Evolutionary conservation across 257 asterid genomes (phyloP).

Genomic region (Henckelia pumila): DNA sequence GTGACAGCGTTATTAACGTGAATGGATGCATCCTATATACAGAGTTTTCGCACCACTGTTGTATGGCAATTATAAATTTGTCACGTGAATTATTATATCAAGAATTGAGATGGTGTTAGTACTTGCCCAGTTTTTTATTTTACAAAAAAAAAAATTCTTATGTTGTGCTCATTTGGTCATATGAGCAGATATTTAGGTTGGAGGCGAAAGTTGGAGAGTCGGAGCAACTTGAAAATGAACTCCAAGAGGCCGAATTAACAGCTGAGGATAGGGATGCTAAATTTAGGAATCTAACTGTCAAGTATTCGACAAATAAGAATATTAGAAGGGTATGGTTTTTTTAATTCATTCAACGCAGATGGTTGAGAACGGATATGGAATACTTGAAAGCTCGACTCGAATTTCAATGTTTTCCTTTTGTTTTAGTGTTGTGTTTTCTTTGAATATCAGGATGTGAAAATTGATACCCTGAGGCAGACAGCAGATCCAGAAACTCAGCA

Average conservation of each 20-base stretch:
- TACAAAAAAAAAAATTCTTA: not conserved
- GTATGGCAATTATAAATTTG: not conserved
- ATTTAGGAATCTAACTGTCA: conserved; percentile 20
- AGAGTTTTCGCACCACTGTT: not conserved
- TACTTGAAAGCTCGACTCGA: not conserved
- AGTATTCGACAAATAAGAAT: conserved; percentile 46
- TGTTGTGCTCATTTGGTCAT: not conserved
- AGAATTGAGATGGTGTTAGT: not conserved
- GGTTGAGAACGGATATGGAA: not conserved
- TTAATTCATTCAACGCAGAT: not conserved
- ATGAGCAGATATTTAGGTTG: conserved; percentile 68
- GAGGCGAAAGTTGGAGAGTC: conserved; percentile 48
- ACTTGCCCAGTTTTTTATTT: not conserved
- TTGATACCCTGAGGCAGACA: conserved; percentile 36
- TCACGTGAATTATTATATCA: not conserved
- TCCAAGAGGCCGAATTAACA: conserved; percentile 35
- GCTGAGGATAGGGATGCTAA: conserved; percentile 39
- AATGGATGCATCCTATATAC: too few species aligned
- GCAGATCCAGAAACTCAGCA: conserved; percentile 43
- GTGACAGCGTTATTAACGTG: too few species aligned
- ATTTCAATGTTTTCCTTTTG: not conserved
- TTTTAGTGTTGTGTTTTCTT: too few species aligned
- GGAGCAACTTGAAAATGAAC: conserved; percentile 36
- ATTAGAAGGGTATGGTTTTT: conserved; percentile 41
- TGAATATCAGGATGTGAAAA: conserved; percentile 49